Percentiles rank a stretch among this genome's conserved stretches.
Evolutionary conservation across 164 flowering plant genomes (phyloP).

Genomic region (Warburgia ugandensis): DNA sequence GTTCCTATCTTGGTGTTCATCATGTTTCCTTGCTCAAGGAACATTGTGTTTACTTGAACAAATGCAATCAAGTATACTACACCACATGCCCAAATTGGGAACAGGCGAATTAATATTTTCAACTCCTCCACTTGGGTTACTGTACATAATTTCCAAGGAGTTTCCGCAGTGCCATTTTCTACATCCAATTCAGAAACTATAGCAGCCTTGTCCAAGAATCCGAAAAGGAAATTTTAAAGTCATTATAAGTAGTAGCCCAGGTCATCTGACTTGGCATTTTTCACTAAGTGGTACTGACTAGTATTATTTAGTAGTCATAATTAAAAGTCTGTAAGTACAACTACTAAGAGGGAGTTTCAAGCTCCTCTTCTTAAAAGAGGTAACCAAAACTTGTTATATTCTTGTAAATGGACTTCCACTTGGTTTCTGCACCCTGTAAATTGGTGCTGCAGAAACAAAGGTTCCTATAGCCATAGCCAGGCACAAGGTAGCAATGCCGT

Average conservation of each 20-base stretch:
- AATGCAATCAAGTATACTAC: conserved; percentile 4
- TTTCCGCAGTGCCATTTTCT: conserved; percentile 30
- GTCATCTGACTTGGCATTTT: neutral
- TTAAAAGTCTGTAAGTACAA: conserved; percentile 18
- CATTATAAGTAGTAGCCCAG: neutral
- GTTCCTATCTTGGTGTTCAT: conserved; percentile 5
- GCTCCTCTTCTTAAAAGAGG: conserved; percentile 41
- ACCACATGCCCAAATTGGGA: conserved; percentile 11
- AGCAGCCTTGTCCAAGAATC: conserved; percentile 63
- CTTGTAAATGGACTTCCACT: conserved; percentile 66
- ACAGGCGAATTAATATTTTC: conserved; percentile 32
- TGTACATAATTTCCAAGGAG: conserved; percentile 62
- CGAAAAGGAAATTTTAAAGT: conserved; percentile 4
- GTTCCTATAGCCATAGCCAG: conserved; percentile 52
- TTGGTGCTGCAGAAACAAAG: conserved; percentile 52
- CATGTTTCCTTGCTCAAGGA: conserved; percentile 9
- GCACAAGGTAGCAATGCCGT: conserved; percentile 64
- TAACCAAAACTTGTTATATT: conserved; percentile 54
- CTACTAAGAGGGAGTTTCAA: conserved; percentile 39
- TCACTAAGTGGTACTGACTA: neutral
- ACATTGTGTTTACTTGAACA: conserved; percentile 8
- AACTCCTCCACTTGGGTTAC: conserved; percentile 72
- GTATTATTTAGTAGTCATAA: too few relatives aligned
- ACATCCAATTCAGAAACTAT: conserved; percentile 34
- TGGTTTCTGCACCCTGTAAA: conserved; percentile 63